phyloP scores from a whole-genome alignment of 2,329 filamentous ascomycete species.

The Ceratocystis diversiconidia region DNA sequence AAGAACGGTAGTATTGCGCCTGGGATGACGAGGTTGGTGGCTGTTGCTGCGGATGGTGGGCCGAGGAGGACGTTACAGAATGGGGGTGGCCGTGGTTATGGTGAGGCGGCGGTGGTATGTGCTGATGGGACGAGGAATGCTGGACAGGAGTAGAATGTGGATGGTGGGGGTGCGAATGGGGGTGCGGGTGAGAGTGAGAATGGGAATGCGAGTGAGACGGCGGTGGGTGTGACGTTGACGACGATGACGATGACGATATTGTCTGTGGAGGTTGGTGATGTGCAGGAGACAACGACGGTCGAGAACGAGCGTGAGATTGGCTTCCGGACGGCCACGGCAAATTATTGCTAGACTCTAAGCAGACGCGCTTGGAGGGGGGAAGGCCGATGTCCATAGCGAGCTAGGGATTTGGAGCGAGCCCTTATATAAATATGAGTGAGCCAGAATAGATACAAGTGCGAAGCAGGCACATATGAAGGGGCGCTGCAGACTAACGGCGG shows the following conservation, averaged over 20 bases:
- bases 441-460: slow-evolving; percentile 7
- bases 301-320: slow-evolving; percentile 14
- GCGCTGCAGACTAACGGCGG: not conserved
- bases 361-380: slow-evolving; percentile 7
- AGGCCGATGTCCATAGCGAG: slow-evolving; percentile 12
- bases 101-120: slow-evolving; percentile 23
- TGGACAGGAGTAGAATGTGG: slow-evolving; percentile 17
- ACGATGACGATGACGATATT: slow-evolving; percentile 22
- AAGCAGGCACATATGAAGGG: slow-evolving; percentile 4
- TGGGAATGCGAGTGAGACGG: slow-evolving; percentile 19
- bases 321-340: slow-evolving; percentile 6
- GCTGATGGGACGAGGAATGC: slow-evolving; percentile 18
- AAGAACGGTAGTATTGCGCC: slow-evolving; percentile 18
- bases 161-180: slow-evolving; percentile 20
- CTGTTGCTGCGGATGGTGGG: not conserved
- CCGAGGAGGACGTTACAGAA: not conserved
- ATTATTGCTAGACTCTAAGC: slow-evolving; percentile 4
- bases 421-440: slow-evolving; percentile 14
- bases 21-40: slow-evolving; percentile 10
- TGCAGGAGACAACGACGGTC: slow-evolving; percentile 29
- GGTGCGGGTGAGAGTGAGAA: slow-evolving; percentile 10
- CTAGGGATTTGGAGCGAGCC: slow-evolving; percentile 9
- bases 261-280: slow-evolving; percentile 21
- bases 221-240: slow-evolving; percentile 22
- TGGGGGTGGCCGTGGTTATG: slow-evolving; percentile 3